A percentile compares a stretch with the other conserved stretches of the same genome.
phyloP scores from a whole-genome alignment of 768 basidiomycete species.

The Pisolithus orientalis region DNA sequence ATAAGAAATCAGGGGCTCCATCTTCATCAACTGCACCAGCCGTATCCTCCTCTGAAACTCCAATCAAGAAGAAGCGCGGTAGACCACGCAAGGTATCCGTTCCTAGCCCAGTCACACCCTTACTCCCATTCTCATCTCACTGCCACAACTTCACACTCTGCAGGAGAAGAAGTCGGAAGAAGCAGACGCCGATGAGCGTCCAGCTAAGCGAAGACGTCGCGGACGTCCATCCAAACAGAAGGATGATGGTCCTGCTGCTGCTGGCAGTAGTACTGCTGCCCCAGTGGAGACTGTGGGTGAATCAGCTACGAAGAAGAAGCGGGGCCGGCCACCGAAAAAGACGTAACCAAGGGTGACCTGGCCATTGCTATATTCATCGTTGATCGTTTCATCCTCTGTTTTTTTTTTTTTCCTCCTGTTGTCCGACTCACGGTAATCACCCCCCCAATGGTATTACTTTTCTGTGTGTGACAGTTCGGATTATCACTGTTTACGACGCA shows the following conservation, averaged over 20 bases:
- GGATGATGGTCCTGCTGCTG: conserved; percentile 33
- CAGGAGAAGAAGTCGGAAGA: conserved; percentile 33
- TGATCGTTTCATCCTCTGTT: conserved; percentile 19
- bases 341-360: conserved; percentile 10
- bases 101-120: neutral
- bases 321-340: conserved; percentile 62
- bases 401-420: conserved; percentile 27
- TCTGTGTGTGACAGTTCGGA: conserved; percentile 23
- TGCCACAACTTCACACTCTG: conserved; percentile 10
- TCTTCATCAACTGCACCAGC: conserved; percentile 19
- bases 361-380: conserved; percentile 15
- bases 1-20: conserved; percentile 44
- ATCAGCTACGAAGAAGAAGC: conserved; percentile 56
- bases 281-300: conserved; percentile 40
- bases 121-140: conserved; percentile 13
- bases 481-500: conserved; percentile 22
- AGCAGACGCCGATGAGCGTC: conserved; percentile 47
- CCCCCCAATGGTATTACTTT: conserved; percentile 11
- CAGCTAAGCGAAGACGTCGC: conserved; percentile 54
- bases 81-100: conserved; percentile 45
- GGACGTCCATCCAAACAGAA: conserved; percentile 73
- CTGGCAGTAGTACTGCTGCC: conserved; percentile 9
- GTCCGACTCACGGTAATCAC: conserved; percentile 5
- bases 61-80: conserved; percentile 41
- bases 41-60: conserved; percentile 21